Base-by-base conservation (phyloP, 441 rosid genomes). In the Aleurites moluccanus region DNA sequence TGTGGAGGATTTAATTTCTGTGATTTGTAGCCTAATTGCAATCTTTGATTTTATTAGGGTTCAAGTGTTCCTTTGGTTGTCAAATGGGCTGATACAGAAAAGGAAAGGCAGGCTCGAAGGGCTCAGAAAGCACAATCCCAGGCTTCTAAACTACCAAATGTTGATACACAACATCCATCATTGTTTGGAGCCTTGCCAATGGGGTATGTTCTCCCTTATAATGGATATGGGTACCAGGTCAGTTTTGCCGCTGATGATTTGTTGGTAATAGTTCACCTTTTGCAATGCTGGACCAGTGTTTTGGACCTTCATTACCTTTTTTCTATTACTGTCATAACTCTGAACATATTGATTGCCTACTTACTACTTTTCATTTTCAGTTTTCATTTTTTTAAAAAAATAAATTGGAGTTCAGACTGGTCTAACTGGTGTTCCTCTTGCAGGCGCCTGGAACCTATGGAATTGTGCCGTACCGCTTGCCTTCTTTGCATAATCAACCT, bases 41-140 rank as follows among this genome's bases (percentile, higher is more conserved):
- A 64, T 71, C 25, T 79, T 81, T 79, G 75, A 42, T 78, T 82
- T 76, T 80, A 21, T 63, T 79, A 96, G 99, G 99, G 98, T 82
- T 92, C 97, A 64, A 87, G 84, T 80, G 97, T 93, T 83, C 99
- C 98, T 80, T 84, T 96, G 86, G 96, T 96, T 81, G 99, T 93
- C 84, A 96, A 96, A 89, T 96, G 99, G 99, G 99, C 99, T 53
- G 99, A 96, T 79, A 96, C 99, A 21, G 99, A 96, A 84, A 88
- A 92, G 85, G 99, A 96, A 83, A 89, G 99, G 80, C 97, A 90
- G 80, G 93, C 97, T 67, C 91, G 99, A 61, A 87, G 94, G 85
- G 93, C 92, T 66, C 98, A 91, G 74, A 96, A 91, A 85, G 90
- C 91, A 73, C 98, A 89, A 65, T 90, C 92, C 35, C 91, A 88